These are phyloP conservation scores for Colletotrichum noveboracense DNA, from an alignment of 2,329 filamentous ascomycete genomes.

Conservation along the genomic window DNA sequence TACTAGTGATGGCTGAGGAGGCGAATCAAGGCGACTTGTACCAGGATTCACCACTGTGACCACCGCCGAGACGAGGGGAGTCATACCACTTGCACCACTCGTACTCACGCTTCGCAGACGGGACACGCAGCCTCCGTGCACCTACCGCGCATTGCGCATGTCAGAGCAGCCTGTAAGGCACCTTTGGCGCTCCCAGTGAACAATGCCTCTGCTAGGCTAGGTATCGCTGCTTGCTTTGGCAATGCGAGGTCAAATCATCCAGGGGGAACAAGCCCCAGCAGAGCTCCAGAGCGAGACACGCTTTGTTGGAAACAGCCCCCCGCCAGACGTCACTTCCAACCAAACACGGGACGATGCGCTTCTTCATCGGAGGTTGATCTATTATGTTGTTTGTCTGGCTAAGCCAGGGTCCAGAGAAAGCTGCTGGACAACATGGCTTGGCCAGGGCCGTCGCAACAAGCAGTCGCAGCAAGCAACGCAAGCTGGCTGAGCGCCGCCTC, in stretches of 20 bases:
- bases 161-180: conserved; percentile 18
- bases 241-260: background rate
- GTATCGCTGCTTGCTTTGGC: background rate
- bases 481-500: background rate
- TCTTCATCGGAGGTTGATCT: background rate
- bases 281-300: background rate
- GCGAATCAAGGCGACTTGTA: conserved; percentile 16
- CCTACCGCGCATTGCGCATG: conserved; percentile 6
- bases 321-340: conserved; percentile 4
- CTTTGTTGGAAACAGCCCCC: conserved; percentile 14
- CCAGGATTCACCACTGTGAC: conserved; percentile 13
- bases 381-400: background rate
- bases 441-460: background rate
- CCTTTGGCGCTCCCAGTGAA: conserved; percentile 5
- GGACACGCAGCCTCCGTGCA: background rate
- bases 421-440: background rate
- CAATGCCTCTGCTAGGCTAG: background rate
- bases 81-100: conserved; percentile 5
- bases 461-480: background rate
- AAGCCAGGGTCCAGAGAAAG: background rate
- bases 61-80: conserved; percentile 10
- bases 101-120: background rate
- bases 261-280: background rate
- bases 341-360: background rate
- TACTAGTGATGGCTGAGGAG: background rate